Conservation (phyloP, 257 asterid genomes). For the Lithospermum erythrorhizon region DNA sequence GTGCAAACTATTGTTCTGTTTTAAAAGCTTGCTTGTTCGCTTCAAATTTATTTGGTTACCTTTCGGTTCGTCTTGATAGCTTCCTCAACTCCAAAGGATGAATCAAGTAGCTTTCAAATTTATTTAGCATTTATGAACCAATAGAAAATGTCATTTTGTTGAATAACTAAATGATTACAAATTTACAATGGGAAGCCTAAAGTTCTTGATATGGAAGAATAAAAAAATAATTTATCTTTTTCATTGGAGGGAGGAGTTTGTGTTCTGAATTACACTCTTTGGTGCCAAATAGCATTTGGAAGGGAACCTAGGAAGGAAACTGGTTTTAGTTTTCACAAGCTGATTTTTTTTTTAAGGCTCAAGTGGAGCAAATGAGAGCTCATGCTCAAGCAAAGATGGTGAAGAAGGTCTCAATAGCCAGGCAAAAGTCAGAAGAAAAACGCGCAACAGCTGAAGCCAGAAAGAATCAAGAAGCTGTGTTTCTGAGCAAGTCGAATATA, state of each 20-base stretch:
- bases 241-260: too few relatives aligned
- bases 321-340: too few relatives aligned
- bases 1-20: background rate
- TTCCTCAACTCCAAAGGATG: background rate
- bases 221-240: too few relatives aligned
- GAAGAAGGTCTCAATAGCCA: slow-evolving; percentile 76
- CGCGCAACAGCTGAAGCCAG: slow-evolving; percentile 67
- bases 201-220: too few relatives aligned
- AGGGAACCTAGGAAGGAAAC: too few relatives aligned
- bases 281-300: too few relatives aligned
- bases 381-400: slow-evolving; percentile 81
- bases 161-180: too few relatives aligned
- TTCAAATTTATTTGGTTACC: background rate
- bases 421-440: slow-evolving; percentile 73
- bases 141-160: too few relatives aligned
- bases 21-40: background rate
- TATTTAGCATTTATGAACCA: too few relatives aligned
- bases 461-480: slow-evolving; percentile 59
- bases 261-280: too few relatives aligned
- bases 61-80: background rate
- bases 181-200: too few relatives aligned
- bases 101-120: too few relatives aligned
- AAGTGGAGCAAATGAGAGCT: slow-evolving; percentile 75
- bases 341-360: slow-evolving; percentile 19
- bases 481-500: slow-evolving; percentile 61